Evolutionary conservation across 495 filamentous ascomycete genomes (phyloP).

Genomic region (Podospora sp.): DNA sequence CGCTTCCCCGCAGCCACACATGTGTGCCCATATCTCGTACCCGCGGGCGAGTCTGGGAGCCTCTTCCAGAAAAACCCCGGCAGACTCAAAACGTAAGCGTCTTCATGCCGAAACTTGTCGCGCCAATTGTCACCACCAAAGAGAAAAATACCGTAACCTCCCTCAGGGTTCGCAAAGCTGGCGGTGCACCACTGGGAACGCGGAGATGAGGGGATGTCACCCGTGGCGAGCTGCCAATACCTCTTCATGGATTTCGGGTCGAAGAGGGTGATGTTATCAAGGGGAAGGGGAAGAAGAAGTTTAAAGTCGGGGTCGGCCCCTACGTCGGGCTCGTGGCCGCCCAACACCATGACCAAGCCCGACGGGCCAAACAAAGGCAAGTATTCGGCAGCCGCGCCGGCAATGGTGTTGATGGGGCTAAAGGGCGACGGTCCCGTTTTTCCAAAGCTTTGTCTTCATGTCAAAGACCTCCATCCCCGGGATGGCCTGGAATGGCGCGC

Average conservation of each 20-base stretch:
- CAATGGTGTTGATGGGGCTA: constrained; percentile 20
- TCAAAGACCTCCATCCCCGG: constrained; percentile 29
- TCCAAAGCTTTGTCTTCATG: constrained; percentile 24
- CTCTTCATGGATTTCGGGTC: too few species aligned
- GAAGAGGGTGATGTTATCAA: too few species aligned
- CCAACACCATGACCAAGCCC: constrained; percentile 41
- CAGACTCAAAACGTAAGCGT: constrained; percentile 46
- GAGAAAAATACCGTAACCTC: too few species aligned
- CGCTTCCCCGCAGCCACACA: constrained; percentile 42
- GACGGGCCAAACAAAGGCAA: constrained; percentile 32
- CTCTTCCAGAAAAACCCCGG: constrained; percentile 50
- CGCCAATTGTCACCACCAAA: constrained; percentile 35
- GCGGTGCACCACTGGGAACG: too few species aligned
- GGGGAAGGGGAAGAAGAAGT: too few species aligned
- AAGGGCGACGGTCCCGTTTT: constrained; percentile 20
- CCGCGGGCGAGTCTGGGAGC: constrained; percentile 24
- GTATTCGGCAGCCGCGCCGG: constrained; percentile 30
- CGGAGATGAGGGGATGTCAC: too few species aligned
- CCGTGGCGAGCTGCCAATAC: too few species aligned
- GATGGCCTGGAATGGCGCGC: too few species aligned
- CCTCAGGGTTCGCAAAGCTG: too few species aligned
- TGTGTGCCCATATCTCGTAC: constrained; percentile 29
- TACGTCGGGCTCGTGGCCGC: constrained; percentile 32
- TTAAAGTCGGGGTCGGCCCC: too few species aligned
- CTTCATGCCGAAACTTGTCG: constrained; percentile 22